Evolutionary conservation across 352 stramenopile species (phyloP), one percentile per base, ranked within the genome.

Genomic region (Globisporangium acanthophoron): DNA sequence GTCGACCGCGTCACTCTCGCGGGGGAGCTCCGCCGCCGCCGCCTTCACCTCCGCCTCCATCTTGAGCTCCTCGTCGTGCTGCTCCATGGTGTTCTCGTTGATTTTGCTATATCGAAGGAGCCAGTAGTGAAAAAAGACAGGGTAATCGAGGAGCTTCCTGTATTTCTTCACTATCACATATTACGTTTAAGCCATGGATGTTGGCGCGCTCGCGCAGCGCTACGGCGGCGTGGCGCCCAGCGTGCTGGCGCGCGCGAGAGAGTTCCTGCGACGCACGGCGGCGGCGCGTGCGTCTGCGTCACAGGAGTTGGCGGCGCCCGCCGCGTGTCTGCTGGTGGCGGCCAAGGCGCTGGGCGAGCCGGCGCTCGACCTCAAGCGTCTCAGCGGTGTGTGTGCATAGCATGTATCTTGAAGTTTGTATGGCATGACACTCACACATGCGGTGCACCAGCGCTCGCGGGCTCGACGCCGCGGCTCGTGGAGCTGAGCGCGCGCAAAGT

Each of bases 271-370:
- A 3, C 18, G 85, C 7, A 76, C 74, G 4, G 55, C 58, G 1
- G 78, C 74, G 13, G 15, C 7, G 12, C 80, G 81, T 47, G 79
- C 74, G 58, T 71, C 75, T 12, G 51, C 68, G 7, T 5, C 45
- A 1, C 54, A 54, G 0, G 59, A 73, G 40, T 67, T 79, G 40
- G 69, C 74, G 49, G 72, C 70, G 7, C 78, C 80, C n/a, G 72
- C 77, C 3, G 80, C 80, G 47, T 85, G 78, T 55, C 69, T 90
- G 35, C 51, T 90, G n/a, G 73, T 88, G 21, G 80, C 80, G 1
- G 80, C 68, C 39, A 71, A 69, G 13, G 64, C 76, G 52, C 58
- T 88, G 49, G 64, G 80, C 18, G 72, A 85, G 58, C 31, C 15
- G 40, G 13, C 61, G 39, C 63, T 90, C 29, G 78, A 88, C 59